phyloP scores from a whole-genome alignment of 2,329 filamentous ascomycete species.

The Colletotrichum eleusines region DNA sequence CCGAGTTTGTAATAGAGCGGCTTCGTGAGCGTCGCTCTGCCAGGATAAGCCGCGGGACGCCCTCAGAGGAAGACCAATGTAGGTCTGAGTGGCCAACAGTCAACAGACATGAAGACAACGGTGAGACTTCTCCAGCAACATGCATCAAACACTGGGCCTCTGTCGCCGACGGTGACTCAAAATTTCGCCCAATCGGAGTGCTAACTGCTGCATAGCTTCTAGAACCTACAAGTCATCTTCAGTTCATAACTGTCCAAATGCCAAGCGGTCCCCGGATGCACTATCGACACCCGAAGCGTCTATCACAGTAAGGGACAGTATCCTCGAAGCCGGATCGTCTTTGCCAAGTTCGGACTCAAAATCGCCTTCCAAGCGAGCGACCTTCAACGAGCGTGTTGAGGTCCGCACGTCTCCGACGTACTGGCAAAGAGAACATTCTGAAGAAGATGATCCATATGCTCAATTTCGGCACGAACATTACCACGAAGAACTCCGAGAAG shows the following conservation, averaged over 20 bases:
- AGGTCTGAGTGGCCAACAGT: neutral
- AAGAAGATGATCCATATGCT: slow-evolving; percentile 25
- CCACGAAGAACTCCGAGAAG: slow-evolving; percentile 28
- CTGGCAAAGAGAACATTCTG: slow-evolving; percentile 35
- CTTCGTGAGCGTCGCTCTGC: slow-evolving; percentile 18
- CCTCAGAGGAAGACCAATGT: neutral
- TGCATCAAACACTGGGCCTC: neutral
- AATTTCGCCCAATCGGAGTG: too few relatives aligned
- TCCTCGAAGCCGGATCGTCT: slow-evolving; percentile 6
- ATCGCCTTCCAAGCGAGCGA: slow-evolving; percentile 24
- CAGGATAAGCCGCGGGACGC: neutral
- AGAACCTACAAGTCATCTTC: too few relatives aligned
- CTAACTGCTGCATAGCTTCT: neutral
- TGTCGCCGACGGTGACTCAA: slow-evolving; percentile 4
- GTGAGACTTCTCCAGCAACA: neutral
- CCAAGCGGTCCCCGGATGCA: neutral
- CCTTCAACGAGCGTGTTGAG: slow-evolving; percentile 36
- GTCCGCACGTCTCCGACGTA: slow-evolving; percentile 39
- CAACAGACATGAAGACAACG: neutral
- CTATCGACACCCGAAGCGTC: neutral
- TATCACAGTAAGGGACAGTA: neutral
- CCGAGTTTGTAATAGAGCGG: neutral
- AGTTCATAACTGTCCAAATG: too few relatives aligned
- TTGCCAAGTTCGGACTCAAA: neutral
- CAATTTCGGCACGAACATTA: slow-evolving; percentile 35